These are phyloP conservation scores for Linnemannia zychae DNA, from an alignment of 192 early-diverging fungal species.

Conservation along the genomic window DNA sequence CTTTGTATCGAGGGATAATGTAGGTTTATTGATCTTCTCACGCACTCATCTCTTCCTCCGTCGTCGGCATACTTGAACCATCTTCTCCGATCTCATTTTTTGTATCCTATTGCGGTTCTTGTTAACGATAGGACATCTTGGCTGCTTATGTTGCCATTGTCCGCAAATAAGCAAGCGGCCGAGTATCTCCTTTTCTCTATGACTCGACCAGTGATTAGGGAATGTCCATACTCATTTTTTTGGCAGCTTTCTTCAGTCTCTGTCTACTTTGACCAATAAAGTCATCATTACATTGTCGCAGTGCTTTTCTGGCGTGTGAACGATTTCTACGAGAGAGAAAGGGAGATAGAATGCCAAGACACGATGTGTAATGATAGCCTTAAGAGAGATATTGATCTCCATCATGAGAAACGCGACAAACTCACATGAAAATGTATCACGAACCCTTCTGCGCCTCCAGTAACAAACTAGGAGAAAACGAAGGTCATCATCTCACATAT, in stretches of 20 bases:
- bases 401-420: not conserved
- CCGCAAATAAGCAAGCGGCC: not conserved
- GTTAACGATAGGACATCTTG: not conserved
- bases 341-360: no score
- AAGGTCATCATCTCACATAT: not conserved
- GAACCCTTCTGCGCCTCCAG: not conserved
- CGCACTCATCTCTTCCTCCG: not conserved
- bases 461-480: not conserved
- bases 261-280: not conserved
- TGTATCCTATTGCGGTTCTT: not conserved
- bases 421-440: not conserved
- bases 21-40: not conserved
- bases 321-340: not conserved
- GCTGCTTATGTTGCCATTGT: not conserved
- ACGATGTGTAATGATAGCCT: not conserved
- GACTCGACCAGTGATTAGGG: not conserved
- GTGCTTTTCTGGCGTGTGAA: no score
- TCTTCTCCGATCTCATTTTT: not conserved
- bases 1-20: not conserved
- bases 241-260: no score
- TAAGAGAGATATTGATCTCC: no score
- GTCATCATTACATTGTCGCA: not conserved
- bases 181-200: not conserved
- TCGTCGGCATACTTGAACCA: not conserved
- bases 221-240: not conserved